These are phyloP conservation scores for Taphrina populina DNA, from an alignment of 1,139 yeast species.

Conservation along the genomic window DNA sequence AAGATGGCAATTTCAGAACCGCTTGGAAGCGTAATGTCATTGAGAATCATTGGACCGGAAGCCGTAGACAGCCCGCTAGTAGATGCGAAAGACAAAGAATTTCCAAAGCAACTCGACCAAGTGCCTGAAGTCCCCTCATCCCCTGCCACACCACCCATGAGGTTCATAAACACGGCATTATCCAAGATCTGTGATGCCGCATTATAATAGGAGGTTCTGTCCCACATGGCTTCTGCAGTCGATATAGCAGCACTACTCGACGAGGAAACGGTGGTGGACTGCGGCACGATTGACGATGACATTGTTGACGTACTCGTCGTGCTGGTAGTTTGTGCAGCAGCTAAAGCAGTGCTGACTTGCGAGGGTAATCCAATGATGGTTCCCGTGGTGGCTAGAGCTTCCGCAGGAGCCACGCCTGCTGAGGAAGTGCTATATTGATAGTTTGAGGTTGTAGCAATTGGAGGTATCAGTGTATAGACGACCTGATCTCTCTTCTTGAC, in stretches of 20 bases:
- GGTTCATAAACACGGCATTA: constrained; percentile 80
- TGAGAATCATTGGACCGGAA: constrained; percentile 59
- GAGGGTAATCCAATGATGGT: constrained; percentile 37
- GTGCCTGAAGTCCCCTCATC: constrained; percentile 56
- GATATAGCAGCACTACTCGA: constrained; percentile 42
- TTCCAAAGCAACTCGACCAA: constrained; percentile 81
- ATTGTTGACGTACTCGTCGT: constrained; percentile 38
- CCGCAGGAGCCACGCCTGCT: constrained; percentile 35
- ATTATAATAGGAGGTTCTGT: constrained; percentile 69
- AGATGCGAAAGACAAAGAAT: constrained; percentile 77
- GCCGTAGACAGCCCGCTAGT: constrained; percentile 72
- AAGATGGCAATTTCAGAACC: constrained; percentile 77
- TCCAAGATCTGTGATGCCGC: constrained; percentile 57
- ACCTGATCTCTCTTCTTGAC: constrained; percentile 52
- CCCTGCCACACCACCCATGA: constrained; percentile 72
- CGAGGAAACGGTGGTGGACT: constrained; percentile 42
- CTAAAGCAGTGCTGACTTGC: constrained; percentile 7
- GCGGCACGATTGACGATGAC: constrained; percentile 40
- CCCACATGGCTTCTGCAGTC: constrained; percentile 55
- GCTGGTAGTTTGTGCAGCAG: constrained; percentile 9
- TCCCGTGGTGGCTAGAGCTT: constrained; percentile 42
- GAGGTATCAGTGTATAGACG: constrained; percentile 72
- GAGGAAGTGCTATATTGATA: constrained; percentile 40
- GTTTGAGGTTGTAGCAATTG: constrained; percentile 47
- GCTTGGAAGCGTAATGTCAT: constrained; percentile 63